Conservation (phyloP, 2,329 filamentous ascomycete genomes). For the Hymenoscyphus fructigenus region DNA sequence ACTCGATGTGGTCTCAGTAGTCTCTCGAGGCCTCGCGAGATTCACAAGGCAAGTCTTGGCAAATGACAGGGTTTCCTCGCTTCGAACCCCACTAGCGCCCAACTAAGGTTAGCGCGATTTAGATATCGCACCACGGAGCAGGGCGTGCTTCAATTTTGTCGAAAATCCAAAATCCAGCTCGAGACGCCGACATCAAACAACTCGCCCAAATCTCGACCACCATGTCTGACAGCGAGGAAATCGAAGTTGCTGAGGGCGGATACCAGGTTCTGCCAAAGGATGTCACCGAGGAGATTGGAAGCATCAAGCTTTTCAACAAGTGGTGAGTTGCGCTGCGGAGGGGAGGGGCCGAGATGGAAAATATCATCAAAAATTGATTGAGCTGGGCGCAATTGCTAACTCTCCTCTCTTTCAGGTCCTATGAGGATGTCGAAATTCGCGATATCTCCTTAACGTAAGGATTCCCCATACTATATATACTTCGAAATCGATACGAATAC, state of each 20-base stretch:
- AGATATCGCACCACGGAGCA: constrained; percentile 8
- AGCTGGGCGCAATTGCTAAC: constrained; percentile 12
- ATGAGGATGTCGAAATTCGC: constrained; percentile 99
- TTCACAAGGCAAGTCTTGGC: not conserved
- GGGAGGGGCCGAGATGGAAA: constrained; percentile 10
- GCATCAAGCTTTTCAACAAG: constrained; percentile 97
- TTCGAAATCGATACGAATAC: constrained; percentile 25
- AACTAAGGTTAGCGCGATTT: constrained; percentile 3
- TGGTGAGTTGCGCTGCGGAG: constrained; percentile 48
- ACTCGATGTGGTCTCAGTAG: no score
- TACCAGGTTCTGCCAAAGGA: constrained; percentile 80
- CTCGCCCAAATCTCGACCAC: constrained; percentile 8
- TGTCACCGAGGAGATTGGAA: constrained; percentile 82
- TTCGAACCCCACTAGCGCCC: constrained; percentile 5
- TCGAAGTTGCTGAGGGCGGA: constrained; percentile 11
- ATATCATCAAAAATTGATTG: not conserved
- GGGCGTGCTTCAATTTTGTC: constrained; percentile 8
- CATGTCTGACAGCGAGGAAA: constrained; percentile 17
- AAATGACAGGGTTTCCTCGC: constrained; percentile 2
- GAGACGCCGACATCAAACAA: constrained; percentile 7
- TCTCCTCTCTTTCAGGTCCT: constrained; percentile 81
- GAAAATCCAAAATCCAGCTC: constrained; percentile 6
- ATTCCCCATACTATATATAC: constrained; percentile 24
- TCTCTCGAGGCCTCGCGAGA: no score
- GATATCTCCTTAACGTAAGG: constrained; percentile 99